Evolutionary conservation across 2,329 filamentous ascomycete species (phyloP).

Genomic region (Aureobasidium sp.): DNA sequence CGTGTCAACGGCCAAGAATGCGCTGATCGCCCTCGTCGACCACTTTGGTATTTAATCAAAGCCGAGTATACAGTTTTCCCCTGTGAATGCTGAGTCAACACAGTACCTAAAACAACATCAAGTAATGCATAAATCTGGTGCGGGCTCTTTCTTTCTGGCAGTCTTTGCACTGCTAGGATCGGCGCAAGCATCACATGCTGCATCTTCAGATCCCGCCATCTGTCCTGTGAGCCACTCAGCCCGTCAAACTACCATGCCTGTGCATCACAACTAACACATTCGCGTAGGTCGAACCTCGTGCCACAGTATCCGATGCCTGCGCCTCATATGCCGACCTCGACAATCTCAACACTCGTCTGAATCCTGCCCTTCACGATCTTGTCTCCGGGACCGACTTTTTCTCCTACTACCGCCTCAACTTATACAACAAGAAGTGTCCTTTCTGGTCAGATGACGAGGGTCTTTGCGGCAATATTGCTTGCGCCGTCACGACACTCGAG

Average conservation of each 20-base stretch:
- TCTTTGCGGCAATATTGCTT: slow-evolving; percentile 95
- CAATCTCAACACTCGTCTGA: slow-evolving; percentile 67
- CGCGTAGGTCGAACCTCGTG: slow-evolving; percentile 72
- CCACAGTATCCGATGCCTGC: slow-evolving; percentile 90
- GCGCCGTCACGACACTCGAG: slow-evolving; percentile 88
- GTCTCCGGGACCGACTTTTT: slow-evolving; percentile 93
- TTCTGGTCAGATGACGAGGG: slow-evolving; percentile 93
- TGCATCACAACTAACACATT: slow-evolving; percentile 31
- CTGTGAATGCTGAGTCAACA: not conserved
- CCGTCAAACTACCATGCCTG: too few relatives aligned
- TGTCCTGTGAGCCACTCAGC: slow-evolving; percentile 52
- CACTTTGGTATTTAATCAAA: not conserved
- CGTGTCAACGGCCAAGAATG: slow-evolving; percentile 13
- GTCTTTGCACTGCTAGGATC: slow-evolving; percentile 51
- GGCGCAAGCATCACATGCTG: slow-evolving; percentile 34
- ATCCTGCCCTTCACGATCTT: slow-evolving; percentile 70
- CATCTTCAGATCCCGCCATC: slow-evolving; percentile 36
- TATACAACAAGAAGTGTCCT: slow-evolving; percentile 89
- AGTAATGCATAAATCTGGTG: slow-evolving; percentile 23
- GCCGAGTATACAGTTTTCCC: too few relatives aligned
- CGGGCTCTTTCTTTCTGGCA: slow-evolving; percentile 50
- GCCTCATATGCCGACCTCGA: slow-evolving; percentile 90
- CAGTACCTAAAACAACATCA: too few relatives aligned
- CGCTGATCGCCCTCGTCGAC: not conserved
- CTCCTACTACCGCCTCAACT: slow-evolving; percentile 89